Evolutionary conservation across 192 early-diverging fungal genomes (phyloP).

Genomic region (Entomortierella lignicola): DNA sequence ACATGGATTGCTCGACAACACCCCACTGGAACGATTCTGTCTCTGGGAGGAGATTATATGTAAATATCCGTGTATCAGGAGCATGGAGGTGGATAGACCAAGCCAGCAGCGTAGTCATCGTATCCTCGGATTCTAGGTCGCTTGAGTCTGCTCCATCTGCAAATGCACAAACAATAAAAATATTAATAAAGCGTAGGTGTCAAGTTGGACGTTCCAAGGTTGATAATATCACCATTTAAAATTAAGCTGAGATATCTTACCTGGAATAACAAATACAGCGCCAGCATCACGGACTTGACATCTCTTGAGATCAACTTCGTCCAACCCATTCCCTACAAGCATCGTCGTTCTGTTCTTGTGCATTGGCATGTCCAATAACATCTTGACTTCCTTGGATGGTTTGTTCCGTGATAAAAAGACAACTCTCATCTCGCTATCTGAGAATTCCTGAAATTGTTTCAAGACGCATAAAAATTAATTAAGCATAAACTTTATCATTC

Average conservation of each 20-base stretch:
- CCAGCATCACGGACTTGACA: slow-evolving; percentile 57
- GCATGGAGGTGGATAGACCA: slow-evolving; percentile 76
- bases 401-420: slow-evolving; percentile 60
- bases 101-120: slow-evolving; percentile 72
- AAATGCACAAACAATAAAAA: no score
- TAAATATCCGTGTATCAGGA: slow-evolving; percentile 66
- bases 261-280: slow-evolving; percentile 63
- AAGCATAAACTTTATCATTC: no score
- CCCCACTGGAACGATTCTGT: slow-evolving; percentile 71
- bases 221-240: not conserved
- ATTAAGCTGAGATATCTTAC: slow-evolving; percentile 12
- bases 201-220: no score
- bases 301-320: slow-evolving; percentile 37
- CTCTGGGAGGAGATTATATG: slow-evolving; percentile 71
- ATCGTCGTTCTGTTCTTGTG: slow-evolving; percentile 43
- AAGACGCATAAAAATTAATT: not conserved
- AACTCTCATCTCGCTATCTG: slow-evolving; percentile 56
- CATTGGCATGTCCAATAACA: slow-evolving; percentile 48
- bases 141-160: slow-evolving; percentile 59
- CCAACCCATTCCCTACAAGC: slow-evolving; percentile 48
- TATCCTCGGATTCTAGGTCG: slow-evolving; percentile 71
- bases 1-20: slow-evolving; percentile 61
- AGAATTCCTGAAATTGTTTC: slow-evolving; percentile 46
- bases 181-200: no score
- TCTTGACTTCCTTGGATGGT: slow-evolving; percentile 61